Evolutionary conservation across 306 rosid genomes (phyloP).

Genomic region (Lathyrus tuberosus): DNA sequence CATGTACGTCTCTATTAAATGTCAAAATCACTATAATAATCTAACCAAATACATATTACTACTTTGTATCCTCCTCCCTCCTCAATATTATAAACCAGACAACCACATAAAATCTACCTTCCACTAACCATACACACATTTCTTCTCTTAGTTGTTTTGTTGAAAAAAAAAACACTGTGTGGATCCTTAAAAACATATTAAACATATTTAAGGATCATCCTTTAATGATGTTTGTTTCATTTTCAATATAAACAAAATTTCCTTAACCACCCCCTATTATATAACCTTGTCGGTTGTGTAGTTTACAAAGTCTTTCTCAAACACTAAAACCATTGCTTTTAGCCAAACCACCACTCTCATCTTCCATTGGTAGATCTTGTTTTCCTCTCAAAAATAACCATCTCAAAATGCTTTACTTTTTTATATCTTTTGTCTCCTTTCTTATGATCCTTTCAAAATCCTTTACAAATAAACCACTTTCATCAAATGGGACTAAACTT

Average conservation of each 20-base stretch:
- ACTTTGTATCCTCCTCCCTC: slow-evolving; percentile 29
- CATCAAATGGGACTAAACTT: slow-evolving; percentile 46
- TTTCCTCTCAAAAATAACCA: slow-evolving; percentile 1
- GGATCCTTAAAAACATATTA: slow-evolving; percentile 43
- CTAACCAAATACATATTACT: slow-evolving; percentile 30
- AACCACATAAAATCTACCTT: slow-evolving; percentile 50
- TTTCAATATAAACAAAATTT: slow-evolving; percentile 24
- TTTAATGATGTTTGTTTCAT: slow-evolving; percentile 11
- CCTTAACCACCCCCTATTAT: not conserved
- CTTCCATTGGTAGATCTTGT: slow-evolving; percentile 49
- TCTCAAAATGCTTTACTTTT: slow-evolving; percentile 70
- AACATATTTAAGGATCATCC: slow-evolving; percentile 40
- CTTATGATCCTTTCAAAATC: slow-evolving; percentile 66
- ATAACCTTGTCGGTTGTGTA: slow-evolving; percentile 53
- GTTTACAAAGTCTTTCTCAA: slow-evolving; percentile 47
- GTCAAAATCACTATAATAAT: slow-evolving; percentile 32
- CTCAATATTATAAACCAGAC: slow-evolving; percentile 16
- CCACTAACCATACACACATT: slow-evolving; percentile 45
- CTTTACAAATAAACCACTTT: slow-evolving; percentile 53
- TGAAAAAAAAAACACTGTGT: slow-evolving; percentile 43
- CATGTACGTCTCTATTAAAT: slow-evolving; percentile 32
- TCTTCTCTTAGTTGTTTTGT: slow-evolving; percentile 26
- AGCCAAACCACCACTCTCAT: slow-evolving; percentile 34
- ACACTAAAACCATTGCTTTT: slow-evolving; percentile 32
- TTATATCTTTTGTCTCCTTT: slow-evolving; percentile 75